phyloP scores from a whole-genome alignment of 345 rosid genomes.

The Melastoma malabathricum region DNA sequence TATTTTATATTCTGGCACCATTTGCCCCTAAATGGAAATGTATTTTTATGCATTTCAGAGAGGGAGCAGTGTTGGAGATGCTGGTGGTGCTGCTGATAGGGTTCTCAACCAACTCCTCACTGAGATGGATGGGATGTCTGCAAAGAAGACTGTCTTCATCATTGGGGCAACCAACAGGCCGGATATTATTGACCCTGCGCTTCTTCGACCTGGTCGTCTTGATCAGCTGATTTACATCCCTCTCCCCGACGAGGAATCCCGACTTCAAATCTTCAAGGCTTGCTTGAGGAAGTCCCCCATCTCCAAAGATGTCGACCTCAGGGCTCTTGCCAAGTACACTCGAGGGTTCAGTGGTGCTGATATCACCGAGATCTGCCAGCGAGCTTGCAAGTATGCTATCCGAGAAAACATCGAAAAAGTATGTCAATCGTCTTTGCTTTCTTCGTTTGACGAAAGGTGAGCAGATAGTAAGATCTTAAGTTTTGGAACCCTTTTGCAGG shows the following conservation, averaged over 20 bases:
- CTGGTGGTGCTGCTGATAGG: conserved; percentile 98
- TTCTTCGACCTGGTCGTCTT: conserved; percentile 82
- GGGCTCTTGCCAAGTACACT: conserved; percentile 72
- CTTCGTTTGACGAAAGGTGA: background rate
- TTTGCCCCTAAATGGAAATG: too few relatives aligned
- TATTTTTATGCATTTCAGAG: conserved; percentile 28
- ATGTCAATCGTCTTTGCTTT: conserved; percentile 9
- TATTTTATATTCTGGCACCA: background rate
- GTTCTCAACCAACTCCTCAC: conserved; percentile 92
- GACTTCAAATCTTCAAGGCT: conserved; percentile 62
- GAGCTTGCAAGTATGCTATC: conserved; percentile 83
- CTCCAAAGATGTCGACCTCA: conserved; percentile 67
- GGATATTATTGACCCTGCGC: conserved; percentile 87
- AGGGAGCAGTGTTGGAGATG: conserved; percentile 89
- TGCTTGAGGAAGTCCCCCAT: conserved; percentile 84
- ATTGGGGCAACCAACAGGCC: conserved; percentile 97
- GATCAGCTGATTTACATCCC: conserved; percentile 91
- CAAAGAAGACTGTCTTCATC: conserved; percentile 91
- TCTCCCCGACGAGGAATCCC: conserved; percentile 86
- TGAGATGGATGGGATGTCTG: conserved; percentile 98
- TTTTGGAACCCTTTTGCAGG: conserved; percentile 25
- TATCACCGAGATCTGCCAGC: conserved; percentile 87
- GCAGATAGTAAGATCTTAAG: background rate
- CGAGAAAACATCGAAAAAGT: conserved; percentile 91
- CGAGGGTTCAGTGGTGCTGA: conserved; percentile 97